A percentile compares a stretch with the other conserved stretches of the same genome.
Conservation (phyloP, 2,329 filamentous ascomycete genomes). For the Claviceps humidiphila region DNA sequence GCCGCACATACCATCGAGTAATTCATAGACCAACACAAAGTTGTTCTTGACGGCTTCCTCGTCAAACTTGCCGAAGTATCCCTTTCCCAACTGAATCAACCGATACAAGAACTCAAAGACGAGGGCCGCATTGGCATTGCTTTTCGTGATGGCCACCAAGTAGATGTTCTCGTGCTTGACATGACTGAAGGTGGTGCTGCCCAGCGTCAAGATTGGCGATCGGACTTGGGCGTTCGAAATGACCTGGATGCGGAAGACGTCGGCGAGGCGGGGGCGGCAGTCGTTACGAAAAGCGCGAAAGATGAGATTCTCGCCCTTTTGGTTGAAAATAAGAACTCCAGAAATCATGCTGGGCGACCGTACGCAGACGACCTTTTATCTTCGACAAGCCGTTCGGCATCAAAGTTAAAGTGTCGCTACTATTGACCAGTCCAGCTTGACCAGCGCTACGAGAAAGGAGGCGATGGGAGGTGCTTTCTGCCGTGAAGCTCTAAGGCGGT, state of each 20-base stretch:
- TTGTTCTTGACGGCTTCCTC: conserved; percentile 99
- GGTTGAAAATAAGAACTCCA: conserved; percentile 95
- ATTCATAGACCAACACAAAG: conserved; percentile 95
- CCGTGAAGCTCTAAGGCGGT: conserved; percentile 5
- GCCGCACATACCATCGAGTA: conserved; percentile 61
- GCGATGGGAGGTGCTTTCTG: conserved; percentile 3
- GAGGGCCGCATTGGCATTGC: conserved; percentile 94
- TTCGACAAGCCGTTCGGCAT: background rate
- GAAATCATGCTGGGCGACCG: conserved; percentile 62
- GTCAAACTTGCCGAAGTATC: conserved; percentile 98
- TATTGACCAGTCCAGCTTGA: background rate
- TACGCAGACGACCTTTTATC: background rate
- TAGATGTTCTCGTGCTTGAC: conserved; percentile 99
- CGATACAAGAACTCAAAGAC: conserved; percentile 97
- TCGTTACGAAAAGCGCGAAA: conserved; percentile 98
- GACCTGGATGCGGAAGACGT: conserved; percentile 96
- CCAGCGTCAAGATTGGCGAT: conserved; percentile 91
- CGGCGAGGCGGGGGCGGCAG: conserved; percentile 90
- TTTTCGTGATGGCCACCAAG: conserved; percentile 92
- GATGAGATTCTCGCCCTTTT: conserved; percentile 99
- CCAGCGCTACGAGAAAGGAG: background rate
- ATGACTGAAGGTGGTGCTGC: conserved; percentile 97
- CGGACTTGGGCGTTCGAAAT: conserved; percentile 97
- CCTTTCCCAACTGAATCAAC: conserved; percentile 76
- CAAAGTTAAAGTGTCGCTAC: background rate